Base-by-base conservation (phyloP, 2,329 filamentous ascomycete species). In the Fusarium clavum region DNA sequence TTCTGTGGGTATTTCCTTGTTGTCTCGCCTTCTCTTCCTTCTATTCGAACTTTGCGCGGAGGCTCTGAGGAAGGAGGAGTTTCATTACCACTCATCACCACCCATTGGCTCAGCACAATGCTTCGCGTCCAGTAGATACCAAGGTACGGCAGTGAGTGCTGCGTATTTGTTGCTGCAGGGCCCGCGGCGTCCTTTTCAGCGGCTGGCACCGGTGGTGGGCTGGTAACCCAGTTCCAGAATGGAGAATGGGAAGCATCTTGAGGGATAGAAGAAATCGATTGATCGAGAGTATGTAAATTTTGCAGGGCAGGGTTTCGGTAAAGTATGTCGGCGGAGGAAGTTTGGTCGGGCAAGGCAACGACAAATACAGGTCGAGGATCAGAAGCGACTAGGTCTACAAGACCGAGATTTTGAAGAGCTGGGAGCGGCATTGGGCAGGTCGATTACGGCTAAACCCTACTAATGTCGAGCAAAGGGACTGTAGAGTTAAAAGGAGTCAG, bases 341-440 rank as follows among this genome's bases (percentile, higher is more conserved):
- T 22, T 43, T 62, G 53, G 10, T 71, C 57, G 25, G 65, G 49
- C 11, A 70, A 54, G 30, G 73, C 75, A 48, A 81, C 78, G 58
- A 83, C 75, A 46, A 84, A 84, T 45, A 80, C 80, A 55, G 82
- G 81, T 57, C 82, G 78, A 30, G 80, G 80, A 62, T 84, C 82
- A 64, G 76, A 78, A 63, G 80, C 76, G 67, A 83, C 77, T 14
- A 84, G 77, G 69, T 82, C 80, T 61, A 80, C 71, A 54, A 82
- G 77, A 73, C 78, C 78, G 62, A 80, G 67, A 54, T 73, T 65
- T 32, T 70, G 70, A 47, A 77, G 69, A 57, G 73, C 70, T 52
- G 67, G 57, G 59, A 54, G 64, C 74, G 73, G 75, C 64, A 72
- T 74, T 64, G 74, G 61, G 29, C 44, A 57, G 52, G 47, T 40